phyloP scores from a whole-genome alignment of 257 asterid species.

The Solanum pennellii region DNA sequence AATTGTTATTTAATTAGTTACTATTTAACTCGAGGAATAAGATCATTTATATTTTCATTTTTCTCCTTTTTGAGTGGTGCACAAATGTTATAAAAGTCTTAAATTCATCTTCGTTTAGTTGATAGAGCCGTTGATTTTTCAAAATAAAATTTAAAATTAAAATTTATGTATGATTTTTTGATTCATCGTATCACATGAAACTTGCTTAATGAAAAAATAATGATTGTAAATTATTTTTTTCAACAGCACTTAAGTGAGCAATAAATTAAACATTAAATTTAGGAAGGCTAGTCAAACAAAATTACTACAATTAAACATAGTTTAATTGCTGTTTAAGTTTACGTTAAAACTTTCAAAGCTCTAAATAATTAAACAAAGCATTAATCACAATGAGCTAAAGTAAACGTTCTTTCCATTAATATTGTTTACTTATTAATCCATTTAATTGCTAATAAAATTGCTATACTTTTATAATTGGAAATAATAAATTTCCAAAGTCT shows the following conservation, averaged over 20 bases:
- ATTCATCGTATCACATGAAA: not conserved
- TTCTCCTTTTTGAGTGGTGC: not conserved
- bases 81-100: not conserved
- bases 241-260: not conserved
- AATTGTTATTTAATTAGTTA: no score
- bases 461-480: not conserved
- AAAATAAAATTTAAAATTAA: no score
- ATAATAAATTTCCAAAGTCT: not conserved
- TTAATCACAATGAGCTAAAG: not conserved
- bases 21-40: not conserved
- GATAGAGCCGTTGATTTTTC: not conserved
- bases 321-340: not conserved
- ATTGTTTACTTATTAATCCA: not conserved
- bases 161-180: no score
- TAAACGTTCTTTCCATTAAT: not conserved
- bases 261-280: not conserved
- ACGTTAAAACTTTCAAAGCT: not conserved
- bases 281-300: not conserved
- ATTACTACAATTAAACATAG: not conserved
- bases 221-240: no score
- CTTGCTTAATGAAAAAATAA: no score
- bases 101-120: not conserved
- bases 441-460: not conserved
- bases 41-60: not conserved
- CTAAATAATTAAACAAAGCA: not conserved